Percentiles rank a stretch among this genome's conserved stretches.
phyloP scores from a whole-genome alignment of 2,329 filamentous ascomycete species.

The Arthrinium puccinioides region DNA sequence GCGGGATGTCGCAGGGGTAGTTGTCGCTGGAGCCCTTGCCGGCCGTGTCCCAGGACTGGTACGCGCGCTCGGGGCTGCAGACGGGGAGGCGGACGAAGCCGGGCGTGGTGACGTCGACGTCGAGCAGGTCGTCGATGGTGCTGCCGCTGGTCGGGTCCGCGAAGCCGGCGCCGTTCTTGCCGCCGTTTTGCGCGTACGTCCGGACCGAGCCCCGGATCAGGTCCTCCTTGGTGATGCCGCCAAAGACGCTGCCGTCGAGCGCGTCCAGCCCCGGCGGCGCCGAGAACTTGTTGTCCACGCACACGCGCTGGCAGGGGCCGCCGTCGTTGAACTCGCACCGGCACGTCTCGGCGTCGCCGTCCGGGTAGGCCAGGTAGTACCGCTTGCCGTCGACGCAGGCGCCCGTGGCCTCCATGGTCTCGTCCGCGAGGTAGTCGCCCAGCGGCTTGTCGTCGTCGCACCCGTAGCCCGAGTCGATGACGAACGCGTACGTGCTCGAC shows the following conservation, averaged over 20 bases:
- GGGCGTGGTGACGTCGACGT: conserved; percentile 23
- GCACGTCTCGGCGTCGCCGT: conserved; percentile 14
- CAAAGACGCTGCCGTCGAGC: conserved; percentile 17
- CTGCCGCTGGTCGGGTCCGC: conserved; percentile 16
- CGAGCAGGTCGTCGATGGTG: conserved; percentile 15
- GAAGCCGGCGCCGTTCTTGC: conserved; percentile 19
- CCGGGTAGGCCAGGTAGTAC: conserved; percentile 23
- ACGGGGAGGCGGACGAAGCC: conserved; percentile 30
- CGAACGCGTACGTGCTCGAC: conserved; percentile 19
- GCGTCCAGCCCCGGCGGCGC: conserved; percentile 17
- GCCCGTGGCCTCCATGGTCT: conserved; percentile 12
- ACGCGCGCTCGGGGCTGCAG: conserved; percentile 26
- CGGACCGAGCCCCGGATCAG: conserved; percentile 19
- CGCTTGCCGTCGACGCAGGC: conserved; percentile 18
- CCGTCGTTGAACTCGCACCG: conserved; percentile 1
- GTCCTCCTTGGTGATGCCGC: conserved; percentile 16
- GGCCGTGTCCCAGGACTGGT: conserved; percentile 20
- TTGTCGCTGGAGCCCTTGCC: conserved; percentile 11
- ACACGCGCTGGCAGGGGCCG: conserved; percentile 8
- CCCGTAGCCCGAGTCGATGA: conserved; percentile 22
- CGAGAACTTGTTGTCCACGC: conserved; percentile 16
- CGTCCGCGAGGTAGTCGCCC: conserved; percentile 14
- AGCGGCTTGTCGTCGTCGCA: conserved; percentile 16
- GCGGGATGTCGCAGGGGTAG: conserved; percentile 26
- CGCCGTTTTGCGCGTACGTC: conserved; percentile 21